These are phyloP conservation scores for Eremochloa ophiuroides DNA, from an alignment of 176 grass and related monocot genomes.

Conservation along the genomic window DNA sequence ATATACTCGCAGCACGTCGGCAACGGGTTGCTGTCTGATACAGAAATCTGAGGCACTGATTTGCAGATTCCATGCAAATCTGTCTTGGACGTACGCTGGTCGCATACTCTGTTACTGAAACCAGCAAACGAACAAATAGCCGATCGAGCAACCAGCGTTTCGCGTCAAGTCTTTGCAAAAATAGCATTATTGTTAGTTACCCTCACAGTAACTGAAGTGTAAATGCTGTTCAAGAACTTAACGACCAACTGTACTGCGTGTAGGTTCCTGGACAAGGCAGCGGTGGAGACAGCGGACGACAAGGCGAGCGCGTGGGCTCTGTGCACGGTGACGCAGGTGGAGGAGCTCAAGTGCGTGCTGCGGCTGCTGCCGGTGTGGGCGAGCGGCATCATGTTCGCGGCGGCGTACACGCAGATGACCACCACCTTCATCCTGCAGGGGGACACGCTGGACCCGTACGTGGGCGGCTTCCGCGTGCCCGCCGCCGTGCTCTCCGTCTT, in stretches of 20 bases:
- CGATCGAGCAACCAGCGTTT: too few species aligned
- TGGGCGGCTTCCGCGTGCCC: slow-evolving; percentile 37
- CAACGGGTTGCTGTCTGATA: too few species aligned
- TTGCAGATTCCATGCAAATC: not conserved
- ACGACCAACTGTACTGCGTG: too few species aligned
- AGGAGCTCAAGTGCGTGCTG: slow-evolving; percentile 79
- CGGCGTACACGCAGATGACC: slow-evolving; percentile 43
- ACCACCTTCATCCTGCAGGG: slow-evolving; percentile 61
- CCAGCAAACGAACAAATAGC: not conserved
- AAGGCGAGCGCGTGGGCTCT: slow-evolving; percentile 51
- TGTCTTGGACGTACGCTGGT: not conserved
- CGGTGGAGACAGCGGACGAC: slow-evolving; percentile 27
- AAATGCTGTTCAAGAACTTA: too few species aligned
- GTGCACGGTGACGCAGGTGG: slow-evolving; percentile 86
- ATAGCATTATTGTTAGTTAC: too few species aligned
- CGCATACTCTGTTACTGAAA: not conserved
- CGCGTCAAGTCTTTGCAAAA: too few species aligned
- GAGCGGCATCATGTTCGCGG: slow-evolving; percentile 42
- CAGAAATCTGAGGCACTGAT: too few species aligned
- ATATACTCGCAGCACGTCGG: too few species aligned
- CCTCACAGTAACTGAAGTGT: too few species aligned
- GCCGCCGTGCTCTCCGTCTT: slow-evolving; percentile 61
- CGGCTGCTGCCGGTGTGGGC: slow-evolving; percentile 41
- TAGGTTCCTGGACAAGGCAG: slow-evolving; percentile 60
- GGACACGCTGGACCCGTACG: slow-evolving; percentile 42